Evolutionary conservation across 2,329 filamentous ascomycete species (phyloP).

Genomic region (Cladosporium colombiae): DNA sequence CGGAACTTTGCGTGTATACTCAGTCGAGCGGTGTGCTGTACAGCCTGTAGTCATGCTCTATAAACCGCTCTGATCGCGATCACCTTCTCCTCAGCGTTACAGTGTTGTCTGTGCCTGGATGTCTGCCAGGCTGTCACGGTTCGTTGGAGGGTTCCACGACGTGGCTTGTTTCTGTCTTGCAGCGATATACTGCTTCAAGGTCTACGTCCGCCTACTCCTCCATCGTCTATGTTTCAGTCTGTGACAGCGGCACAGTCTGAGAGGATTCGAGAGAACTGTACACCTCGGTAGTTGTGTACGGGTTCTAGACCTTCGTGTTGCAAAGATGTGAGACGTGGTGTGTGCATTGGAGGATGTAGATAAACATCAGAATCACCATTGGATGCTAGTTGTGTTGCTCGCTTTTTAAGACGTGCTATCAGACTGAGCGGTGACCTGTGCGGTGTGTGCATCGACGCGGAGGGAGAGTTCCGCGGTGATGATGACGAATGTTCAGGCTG

Average conservation of each 20-base stretch:
- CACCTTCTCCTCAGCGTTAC: background rate
- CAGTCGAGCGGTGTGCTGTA: background rate
- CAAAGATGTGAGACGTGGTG: background rate
- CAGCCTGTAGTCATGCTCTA: background rate
- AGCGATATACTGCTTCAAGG: background rate
- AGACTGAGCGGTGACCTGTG: background rate
- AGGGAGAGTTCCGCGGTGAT: background rate
- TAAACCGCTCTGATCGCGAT: background rate
- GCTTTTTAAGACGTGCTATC: background rate
- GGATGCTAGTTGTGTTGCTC: background rate
- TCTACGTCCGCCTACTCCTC: background rate
- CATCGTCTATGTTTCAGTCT: background rate
- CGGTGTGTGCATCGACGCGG: background rate
- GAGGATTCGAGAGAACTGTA: background rate
- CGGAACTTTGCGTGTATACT: background rate
- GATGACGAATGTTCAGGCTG: background rate
- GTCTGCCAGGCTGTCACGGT: background rate
- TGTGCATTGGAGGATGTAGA: background rate
- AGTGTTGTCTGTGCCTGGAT: conserved; percentile 4
- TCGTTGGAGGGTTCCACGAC: background rate
- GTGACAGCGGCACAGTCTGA: background rate
- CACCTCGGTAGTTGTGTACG: background rate
- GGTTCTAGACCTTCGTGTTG: background rate
- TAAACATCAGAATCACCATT: background rate
- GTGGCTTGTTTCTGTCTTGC: background rate